Conservation (phyloP, 2,329 filamentous ascomycete species). For the Fusarium sp. region DNA sequence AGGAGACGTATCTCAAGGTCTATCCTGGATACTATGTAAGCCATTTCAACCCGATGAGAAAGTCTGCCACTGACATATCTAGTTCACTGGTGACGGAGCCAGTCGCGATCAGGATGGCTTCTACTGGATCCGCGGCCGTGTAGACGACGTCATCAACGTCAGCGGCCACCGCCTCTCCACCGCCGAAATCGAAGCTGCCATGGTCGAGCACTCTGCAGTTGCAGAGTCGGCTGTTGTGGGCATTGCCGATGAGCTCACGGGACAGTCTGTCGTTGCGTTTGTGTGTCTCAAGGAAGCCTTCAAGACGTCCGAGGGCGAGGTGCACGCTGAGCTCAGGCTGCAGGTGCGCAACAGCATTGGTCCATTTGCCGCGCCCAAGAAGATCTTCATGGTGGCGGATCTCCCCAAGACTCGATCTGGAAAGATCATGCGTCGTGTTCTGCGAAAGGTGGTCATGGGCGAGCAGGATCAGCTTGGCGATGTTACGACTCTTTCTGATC, state of each 20-base stretch:
- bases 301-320: conserved; percentile 66
- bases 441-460: conserved; percentile 92
- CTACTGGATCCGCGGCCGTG: conserved; percentile 97
- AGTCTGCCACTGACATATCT: not conserved
- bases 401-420: conserved; percentile 93
- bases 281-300: conserved; percentile 75
- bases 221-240: conserved; percentile 94
- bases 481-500: conserved; percentile 88
- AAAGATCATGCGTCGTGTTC: conserved; percentile 95
- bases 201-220: conserved; percentile 86
- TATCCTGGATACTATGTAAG: conserved; percentile 95
- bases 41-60: conserved; percentile 13
- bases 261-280: conserved; percentile 93
- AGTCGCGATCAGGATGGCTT: conserved; percentile 94
- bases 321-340: conserved; percentile 86
- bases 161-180: conserved; percentile 95
- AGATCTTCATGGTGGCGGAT: conserved; percentile 85
- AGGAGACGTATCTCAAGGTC: conserved; percentile 95
- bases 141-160: conserved; percentile 96
- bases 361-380: conserved; percentile 92
- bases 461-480: conserved; percentile 95
- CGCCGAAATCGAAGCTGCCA: conserved; percentile 92
- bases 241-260: conserved; percentile 87
- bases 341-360: conserved; percentile 95
- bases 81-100: conserved; percentile 90